phyloP scores from a whole-genome alignment of 2,329 filamentous ascomycete genomes.

The Xylaria sp. region DNA sequence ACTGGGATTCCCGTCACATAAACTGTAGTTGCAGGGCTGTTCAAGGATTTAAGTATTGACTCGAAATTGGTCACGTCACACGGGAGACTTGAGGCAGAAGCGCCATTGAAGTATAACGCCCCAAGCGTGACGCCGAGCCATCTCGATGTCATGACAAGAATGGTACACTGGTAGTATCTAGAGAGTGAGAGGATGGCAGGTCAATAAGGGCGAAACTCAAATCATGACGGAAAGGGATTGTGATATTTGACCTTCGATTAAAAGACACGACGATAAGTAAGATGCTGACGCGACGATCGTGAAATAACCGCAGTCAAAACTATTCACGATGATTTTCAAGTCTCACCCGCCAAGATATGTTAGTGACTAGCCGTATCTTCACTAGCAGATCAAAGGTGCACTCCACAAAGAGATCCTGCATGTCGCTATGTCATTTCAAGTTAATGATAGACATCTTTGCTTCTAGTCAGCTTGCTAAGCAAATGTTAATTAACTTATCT shows the following conservation, averaged over 20 bases:
- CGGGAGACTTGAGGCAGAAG: background rate
- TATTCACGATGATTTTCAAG: background rate
- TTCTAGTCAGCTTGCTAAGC: background rate
- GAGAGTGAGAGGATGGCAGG: background rate
- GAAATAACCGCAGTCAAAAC: background rate
- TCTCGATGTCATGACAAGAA: background rate
- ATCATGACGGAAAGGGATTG: background rate
- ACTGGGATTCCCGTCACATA: conserved; percentile 6
- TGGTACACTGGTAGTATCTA: background rate
- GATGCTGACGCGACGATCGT: background rate
- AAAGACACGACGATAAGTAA: background rate
- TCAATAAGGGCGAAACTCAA: background rate
- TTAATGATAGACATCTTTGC: background rate
- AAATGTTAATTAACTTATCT: background rate
- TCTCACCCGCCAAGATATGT: background rate
- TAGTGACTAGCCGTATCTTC: background rate
- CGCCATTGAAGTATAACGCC: background rate
- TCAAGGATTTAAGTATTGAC: background rate
- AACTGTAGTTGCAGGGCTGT: background rate
- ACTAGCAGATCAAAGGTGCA: background rate
- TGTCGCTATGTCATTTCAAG: background rate
- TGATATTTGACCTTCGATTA: background rate
- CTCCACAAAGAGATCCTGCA: conserved; percentile 1
- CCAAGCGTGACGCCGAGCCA: background rate
- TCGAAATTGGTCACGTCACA: conserved; percentile 6